Percentiles rank a stretch among this genome's conserved stretches.
phyloP scores from a whole-genome alignment of 2,329 filamentous ascomycete species.

The Curvularia lunata region DNA sequence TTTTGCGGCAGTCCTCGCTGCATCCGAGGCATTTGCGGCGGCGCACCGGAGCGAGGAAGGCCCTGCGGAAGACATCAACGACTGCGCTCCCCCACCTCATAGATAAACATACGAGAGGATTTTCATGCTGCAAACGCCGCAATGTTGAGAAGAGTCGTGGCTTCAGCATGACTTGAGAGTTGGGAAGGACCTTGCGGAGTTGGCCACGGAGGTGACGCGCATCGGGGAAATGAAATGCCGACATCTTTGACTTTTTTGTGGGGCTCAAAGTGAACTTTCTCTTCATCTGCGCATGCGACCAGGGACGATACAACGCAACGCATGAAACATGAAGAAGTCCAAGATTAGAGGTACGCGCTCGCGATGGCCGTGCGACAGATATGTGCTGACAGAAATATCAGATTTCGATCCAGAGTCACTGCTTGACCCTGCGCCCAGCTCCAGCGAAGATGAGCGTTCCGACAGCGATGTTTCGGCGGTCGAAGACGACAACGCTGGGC shows the following conservation, averaged over 20 bases:
- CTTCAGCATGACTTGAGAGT: slow-evolving; percentile 47
- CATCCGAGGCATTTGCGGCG: slow-evolving; percentile 72
- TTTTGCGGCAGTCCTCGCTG: slow-evolving; percentile 82
- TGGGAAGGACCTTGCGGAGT: slow-evolving; percentile 24
- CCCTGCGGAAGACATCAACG: slow-evolving; percentile 62
- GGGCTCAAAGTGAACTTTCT: slow-evolving; percentile 30
- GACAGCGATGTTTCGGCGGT: slow-evolving; percentile 54
- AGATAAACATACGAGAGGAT: slow-evolving; percentile 71
- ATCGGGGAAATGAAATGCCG: slow-evolving; percentile 25
- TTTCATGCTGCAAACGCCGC: slow-evolving; percentile 72
- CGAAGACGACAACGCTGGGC: slow-evolving; percentile 63
- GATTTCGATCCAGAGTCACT: slow-evolving; percentile 82
- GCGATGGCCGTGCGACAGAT: rapidly evolving
- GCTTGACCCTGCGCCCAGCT: slow-evolving; percentile 61
- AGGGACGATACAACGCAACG: slow-evolving; percentile 1
- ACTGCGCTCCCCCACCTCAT: neutral
- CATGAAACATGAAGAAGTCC: slow-evolving; percentile 38
- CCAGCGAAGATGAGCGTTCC: slow-evolving; percentile 63
- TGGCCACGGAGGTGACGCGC: slow-evolving; percentile 33
- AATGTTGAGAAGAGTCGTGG: slow-evolving; percentile 62
- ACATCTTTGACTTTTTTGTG: slow-evolving; percentile 41
- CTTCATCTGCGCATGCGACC: slow-evolving; percentile 9
- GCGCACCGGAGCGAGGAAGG: slow-evolving; percentile 74
- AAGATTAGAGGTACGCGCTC: slow-evolving; percentile 35
- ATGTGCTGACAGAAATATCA: slow-evolving; percentile 44